Conservation (phyloP, 2,329 filamentous ascomycete species). For the Hymenoscyphus scutula region DNA sequence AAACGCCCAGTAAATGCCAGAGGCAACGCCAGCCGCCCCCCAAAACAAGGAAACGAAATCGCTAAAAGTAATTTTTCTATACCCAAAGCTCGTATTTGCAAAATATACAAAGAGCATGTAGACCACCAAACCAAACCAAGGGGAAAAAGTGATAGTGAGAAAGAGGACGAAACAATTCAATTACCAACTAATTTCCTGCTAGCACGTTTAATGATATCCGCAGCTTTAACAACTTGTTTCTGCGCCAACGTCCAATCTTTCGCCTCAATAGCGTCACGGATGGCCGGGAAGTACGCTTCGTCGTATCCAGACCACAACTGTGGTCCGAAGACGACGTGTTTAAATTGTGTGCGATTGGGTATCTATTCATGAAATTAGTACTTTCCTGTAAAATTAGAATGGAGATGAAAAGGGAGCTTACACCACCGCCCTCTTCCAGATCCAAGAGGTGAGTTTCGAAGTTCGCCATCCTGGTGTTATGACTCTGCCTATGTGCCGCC, state of each 20-base stretch:
- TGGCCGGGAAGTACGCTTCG: conserved; percentile 73
- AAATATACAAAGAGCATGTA: no score
- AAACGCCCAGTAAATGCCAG: no score
- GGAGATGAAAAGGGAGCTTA: conserved; percentile 51
- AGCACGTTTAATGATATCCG: conserved; percentile 64
- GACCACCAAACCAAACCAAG: not conserved
- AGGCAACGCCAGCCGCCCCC: no score
- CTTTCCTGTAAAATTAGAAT: conserved; percentile 16
- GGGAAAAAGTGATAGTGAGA: not conserved
- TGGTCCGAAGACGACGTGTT: conserved; percentile 87
- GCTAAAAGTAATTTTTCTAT: no score
- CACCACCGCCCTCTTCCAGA: conserved; percentile 66
- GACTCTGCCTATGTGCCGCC: conserved; percentile 64
- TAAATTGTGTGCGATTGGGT: conserved; percentile 86
- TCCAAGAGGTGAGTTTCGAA: conserved; percentile 87
- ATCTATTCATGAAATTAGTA: conserved; percentile 62
- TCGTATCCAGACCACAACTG: conserved; percentile 71
- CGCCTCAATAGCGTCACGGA: conserved; percentile 73
- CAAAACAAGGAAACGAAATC: no score
- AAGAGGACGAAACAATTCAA: not conserved
- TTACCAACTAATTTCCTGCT: conserved; percentile 35
- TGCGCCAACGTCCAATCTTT: conserved; percentile 70
- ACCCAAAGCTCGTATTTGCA: no score
- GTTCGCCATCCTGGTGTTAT: conserved; percentile 74
- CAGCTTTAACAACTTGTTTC: conserved; percentile 67